Base-by-base conservation (phyloP, 306 rosid species). In the Cicer bijugum region DNA sequence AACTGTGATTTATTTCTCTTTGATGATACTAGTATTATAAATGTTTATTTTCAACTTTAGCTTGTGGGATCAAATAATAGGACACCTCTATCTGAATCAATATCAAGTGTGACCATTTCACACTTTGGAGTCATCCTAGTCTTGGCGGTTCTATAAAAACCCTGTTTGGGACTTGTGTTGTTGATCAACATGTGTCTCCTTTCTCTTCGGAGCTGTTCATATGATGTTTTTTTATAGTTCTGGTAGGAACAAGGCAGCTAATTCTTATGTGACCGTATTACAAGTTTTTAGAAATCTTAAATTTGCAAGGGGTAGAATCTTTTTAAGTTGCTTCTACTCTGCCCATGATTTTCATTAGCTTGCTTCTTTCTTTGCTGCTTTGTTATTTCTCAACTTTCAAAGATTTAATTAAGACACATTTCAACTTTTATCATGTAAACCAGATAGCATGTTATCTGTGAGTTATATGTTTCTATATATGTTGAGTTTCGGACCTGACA, bases 91-190 rank as follows among this genome's bases (percentile, higher is more conserved):
- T 45, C 8, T 61, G 46, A 77, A 33, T 59, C 68, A 38, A 56
- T 77, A 33, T 59, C 68, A 38, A 56, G 74, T 80, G 20, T 67
- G 72, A 50, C 66, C 52, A 47, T 63, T 81, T 56, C 75, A 39
- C 67, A 35, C 81, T 73, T 61, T 12, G 57, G 46, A 82, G 28
- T 62, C 69, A 15, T 67, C 15, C 70, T 68, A 46, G 12, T 73
- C 69, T 8, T 58, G 72, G 37, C 6, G 39, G 4, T 46, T 70
- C 20, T 33, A 43, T 42, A 38, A 58, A 50, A 46, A 47, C 14
- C 66, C 58, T 47, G 65, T 67, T 68, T 69, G 45, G 72, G 50
- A 55, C 55, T 75, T 69, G 67, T 52, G 15, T 28, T 66, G 63
- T 67, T 66, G 75, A 42, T 53, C 42, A 56, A 39, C 46, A 56